A percentile compares a stretch with the other conserved stretches of the same genome.
Conservation (phyloP, 73 alveolate genomes). For the Paramecium octaurelia region DNA sequence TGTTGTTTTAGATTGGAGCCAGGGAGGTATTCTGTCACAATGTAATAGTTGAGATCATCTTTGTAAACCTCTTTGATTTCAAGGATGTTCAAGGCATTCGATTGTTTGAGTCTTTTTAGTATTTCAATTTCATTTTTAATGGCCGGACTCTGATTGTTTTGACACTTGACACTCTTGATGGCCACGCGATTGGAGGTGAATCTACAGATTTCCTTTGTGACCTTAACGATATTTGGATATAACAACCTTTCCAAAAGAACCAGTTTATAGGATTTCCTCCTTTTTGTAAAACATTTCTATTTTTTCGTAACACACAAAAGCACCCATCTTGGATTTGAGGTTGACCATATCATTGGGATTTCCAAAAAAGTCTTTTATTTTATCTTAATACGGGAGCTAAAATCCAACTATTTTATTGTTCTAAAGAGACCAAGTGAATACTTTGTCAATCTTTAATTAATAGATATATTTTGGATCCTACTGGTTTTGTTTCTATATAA, state of each 20-base stretch:
- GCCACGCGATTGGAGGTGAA: background rate
- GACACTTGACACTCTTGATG: background rate
- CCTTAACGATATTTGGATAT: background rate
- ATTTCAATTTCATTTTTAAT: slow-evolving; percentile 24
- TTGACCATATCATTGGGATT: background rate
- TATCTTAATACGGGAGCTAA: background rate
- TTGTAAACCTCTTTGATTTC: background rate
- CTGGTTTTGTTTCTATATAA: background rate
- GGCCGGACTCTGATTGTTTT: background rate
- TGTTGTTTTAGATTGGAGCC: background rate
- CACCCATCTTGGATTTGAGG: background rate
- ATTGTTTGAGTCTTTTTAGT: background rate
- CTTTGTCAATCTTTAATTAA: background rate
- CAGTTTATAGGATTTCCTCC: background rate
- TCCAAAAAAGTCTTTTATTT: slow-evolving; percentile 35
- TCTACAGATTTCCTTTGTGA: slow-evolving; percentile 1
- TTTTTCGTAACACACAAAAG: background rate
- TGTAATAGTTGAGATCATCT: background rate
- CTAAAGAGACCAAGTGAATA: background rate
- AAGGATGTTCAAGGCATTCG: background rate
- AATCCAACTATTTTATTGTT: background rate
- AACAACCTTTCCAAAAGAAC: slow-evolving; percentile 10
- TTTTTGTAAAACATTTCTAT: background rate
- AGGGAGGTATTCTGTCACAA: background rate
- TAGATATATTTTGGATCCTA: background rate